Percentiles rank a stretch among this genome's conserved stretches.
phyloP scores from a whole-genome alignment of 108 stramenopile species.

The Cafeteria roenbergensis region DNA sequence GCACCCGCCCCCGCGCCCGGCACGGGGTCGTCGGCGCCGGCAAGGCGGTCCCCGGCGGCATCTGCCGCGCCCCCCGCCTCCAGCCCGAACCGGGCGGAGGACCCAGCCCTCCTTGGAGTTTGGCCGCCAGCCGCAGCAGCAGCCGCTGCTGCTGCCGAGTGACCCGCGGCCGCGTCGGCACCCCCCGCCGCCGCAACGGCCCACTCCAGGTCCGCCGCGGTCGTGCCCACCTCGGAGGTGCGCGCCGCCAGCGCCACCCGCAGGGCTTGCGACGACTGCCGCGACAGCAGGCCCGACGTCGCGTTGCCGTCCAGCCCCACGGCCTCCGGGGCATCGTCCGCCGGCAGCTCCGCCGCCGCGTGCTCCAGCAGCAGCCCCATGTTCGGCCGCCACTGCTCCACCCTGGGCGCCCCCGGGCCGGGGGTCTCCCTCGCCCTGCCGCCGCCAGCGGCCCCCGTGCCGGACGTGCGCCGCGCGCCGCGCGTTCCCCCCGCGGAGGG shows the following conservation, averaged over 20 bases:
- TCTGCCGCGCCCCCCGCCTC: too few relatives aligned
- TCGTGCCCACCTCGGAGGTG: not conserved
- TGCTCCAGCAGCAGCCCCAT: too few relatives aligned
- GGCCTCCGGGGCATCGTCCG: constrained; percentile 42
- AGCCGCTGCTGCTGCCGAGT: not conserved
- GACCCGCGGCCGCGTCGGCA: constrained; percentile 23
- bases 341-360: constrained; percentile 35
- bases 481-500: too few relatives aligned
- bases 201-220: constrained; percentile 6
- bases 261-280: not conserved
- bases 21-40: too few relatives aligned
- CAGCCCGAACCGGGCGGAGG: too few relatives aligned
- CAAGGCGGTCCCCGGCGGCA: too few relatives aligned
- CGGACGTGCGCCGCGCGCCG: too few relatives aligned
- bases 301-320: constrained; percentile 47
- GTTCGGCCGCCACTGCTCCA: too few relatives aligned
- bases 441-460: constrained; percentile 7
- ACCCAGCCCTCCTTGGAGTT: too few relatives aligned
- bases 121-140: constrained; percentile 28
- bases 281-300: constrained; percentile 12
- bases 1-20: too few relatives aligned
- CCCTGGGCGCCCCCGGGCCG: too few relatives aligned
- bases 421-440: constrained; percentile 6
- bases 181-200: too few relatives aligned
- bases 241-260: not conserved